phyloP scores from a whole-genome alignment of 1,139 yeast species.

The Debaryomycetaceae sp. region DNA sequence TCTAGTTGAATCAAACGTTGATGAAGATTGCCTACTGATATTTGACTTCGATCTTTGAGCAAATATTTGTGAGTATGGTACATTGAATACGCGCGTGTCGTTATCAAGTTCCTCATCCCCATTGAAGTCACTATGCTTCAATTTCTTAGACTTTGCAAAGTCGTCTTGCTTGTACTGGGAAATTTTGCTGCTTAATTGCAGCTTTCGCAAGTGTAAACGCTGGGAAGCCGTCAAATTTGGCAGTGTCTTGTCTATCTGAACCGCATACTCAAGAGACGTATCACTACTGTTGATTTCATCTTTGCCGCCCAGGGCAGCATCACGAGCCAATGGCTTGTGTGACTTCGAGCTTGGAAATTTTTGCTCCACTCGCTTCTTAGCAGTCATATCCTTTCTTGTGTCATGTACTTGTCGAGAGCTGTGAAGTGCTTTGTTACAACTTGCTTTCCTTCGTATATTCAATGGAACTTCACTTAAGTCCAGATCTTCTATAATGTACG shows the following conservation, averaged over 20 bases:
- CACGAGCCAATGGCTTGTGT: background rate
- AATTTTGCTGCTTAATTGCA: slow-evolving; percentile 22
- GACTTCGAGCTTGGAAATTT: background rate
- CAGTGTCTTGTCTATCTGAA: slow-evolving; percentile 26
- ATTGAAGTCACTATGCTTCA: slow-evolving; percentile 11
- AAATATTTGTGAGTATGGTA: slow-evolving; percentile 58
- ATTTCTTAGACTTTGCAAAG: slow-evolving; percentile 9
- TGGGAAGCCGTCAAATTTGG: slow-evolving; percentile 38
- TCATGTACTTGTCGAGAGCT: background rate
- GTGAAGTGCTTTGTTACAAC: background rate
- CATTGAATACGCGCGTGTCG: slow-evolving; percentile 54
- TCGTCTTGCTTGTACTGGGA: slow-evolving; percentile 15
- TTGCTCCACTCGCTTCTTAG: background rate
- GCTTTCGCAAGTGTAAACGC: slow-evolving; percentile 31
- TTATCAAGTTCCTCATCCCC: slow-evolving; percentile 53
- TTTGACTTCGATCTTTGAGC: slow-evolving; percentile 24
- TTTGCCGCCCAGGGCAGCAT: background rate
- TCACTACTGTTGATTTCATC: background rate
- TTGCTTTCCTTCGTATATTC: background rate
- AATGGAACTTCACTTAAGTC: background rate
- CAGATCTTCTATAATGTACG: background rate
- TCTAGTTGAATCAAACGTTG: slow-evolving; percentile 36
- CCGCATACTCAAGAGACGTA: slow-evolving; percentile 12
- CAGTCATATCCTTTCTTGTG: background rate
- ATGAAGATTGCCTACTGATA: slow-evolving; percentile 17